Percentiles rank a stretch among this genome's conserved stretches.
These are phyloP conservation scores for Hemileccinum impolitum DNA, from an alignment of 768 basidiomycete species.

Conservation along the genomic window DNA sequence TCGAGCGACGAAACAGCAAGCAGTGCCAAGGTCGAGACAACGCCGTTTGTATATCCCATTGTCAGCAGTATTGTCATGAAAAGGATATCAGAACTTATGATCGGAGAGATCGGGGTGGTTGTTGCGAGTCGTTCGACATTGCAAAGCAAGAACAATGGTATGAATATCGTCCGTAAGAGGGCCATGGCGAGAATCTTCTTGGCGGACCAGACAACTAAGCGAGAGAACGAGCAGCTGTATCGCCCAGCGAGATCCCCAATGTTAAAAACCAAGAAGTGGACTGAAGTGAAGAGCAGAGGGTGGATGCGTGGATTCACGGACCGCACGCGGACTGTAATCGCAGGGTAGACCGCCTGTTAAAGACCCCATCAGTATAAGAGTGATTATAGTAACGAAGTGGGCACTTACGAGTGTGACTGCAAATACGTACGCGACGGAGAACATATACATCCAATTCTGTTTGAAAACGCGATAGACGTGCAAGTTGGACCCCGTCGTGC, in stretches of 20 bases:
- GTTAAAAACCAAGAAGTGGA: slow-evolving; percentile 78
- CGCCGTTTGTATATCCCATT: slow-evolving; percentile 83
- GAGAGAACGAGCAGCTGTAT: slow-evolving; percentile 62
- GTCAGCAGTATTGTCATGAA: slow-evolving; percentile 71
- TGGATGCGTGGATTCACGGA: slow-evolving; percentile 65
- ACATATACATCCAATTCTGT: slow-evolving; percentile 64
- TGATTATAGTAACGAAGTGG: background rate
- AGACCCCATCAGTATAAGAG: slow-evolving; percentile 4
- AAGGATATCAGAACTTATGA: slow-evolving; percentile 72
- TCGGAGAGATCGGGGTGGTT: slow-evolving; percentile 21
- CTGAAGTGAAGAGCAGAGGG: slow-evolving; percentile 76
- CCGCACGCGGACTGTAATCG: slow-evolving; percentile 74
- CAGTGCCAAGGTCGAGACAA: slow-evolving; percentile 72
- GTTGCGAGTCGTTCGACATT: slow-evolving; percentile 60
- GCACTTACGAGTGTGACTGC: slow-evolving; percentile 71
- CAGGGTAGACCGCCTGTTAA: slow-evolving; percentile 77
- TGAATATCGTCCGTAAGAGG: slow-evolving; percentile 70
- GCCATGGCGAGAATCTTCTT: slow-evolving; percentile 61
- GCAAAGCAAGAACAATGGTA: slow-evolving; percentile 86
- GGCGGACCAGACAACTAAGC: slow-evolving; percentile 66
- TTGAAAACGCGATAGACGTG: slow-evolving; percentile 53
- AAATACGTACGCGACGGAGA: slow-evolving; percentile 75
- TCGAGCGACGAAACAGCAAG: slow-evolving; percentile 80
- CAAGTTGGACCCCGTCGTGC: slow-evolving; percentile 35
- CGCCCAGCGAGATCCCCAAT: slow-evolving; percentile 70